Base-by-base conservation (phyloP, 495 filamentous ascomycete genomes). In the Hypomontagnella submonticulosa region DNA sequence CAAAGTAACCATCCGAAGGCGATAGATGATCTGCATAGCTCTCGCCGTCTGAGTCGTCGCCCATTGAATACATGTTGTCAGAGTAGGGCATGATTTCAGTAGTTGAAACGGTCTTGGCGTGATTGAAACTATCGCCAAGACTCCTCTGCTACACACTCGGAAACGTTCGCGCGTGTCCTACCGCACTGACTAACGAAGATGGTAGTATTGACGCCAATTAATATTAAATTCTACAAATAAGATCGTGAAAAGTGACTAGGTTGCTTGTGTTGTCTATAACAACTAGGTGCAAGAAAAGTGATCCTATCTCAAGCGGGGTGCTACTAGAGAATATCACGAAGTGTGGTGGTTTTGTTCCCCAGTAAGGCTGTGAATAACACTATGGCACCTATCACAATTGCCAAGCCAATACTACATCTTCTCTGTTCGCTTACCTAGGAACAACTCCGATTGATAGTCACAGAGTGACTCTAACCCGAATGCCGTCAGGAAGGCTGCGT, bases 1-100 rank as follows among this genome's bases (percentile, higher is more conserved):
- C 70, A 57, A 81, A 81, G 66, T 80, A 80, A 10, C 80, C 79
- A 20, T 82, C 76, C 1, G 76, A 70, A 12, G 79, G 79, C 27
- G 78, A 78, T 40, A 80, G 59, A 5, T 76, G 60, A 42, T 75
- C 70, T 37, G 71, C 69, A 57, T 73, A 74, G 41, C 57, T 38
- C 27, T 77, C 78, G 56, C 71, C 69, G 48, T 76, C 73, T 60
- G 66, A 66, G 50, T 76, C 72, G 63, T 71, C 78, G 42, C 68
- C 61, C 67, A 72, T 63, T 20, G 77, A 79, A 67, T 77, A 78
- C 61, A 81, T 66, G 52, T 80, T 75, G 68, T 81, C 80, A 8
- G 79, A 78, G 67, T 81, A 80, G 1, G 79, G 77, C 61, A 71
- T 74, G 48, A 51, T 64, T 46, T 52, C 61, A 48, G 44, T 44